Conservation (phyloP, 2,329 filamentous ascomycete species). For the Aspergillus novoparasiticus region DNA sequence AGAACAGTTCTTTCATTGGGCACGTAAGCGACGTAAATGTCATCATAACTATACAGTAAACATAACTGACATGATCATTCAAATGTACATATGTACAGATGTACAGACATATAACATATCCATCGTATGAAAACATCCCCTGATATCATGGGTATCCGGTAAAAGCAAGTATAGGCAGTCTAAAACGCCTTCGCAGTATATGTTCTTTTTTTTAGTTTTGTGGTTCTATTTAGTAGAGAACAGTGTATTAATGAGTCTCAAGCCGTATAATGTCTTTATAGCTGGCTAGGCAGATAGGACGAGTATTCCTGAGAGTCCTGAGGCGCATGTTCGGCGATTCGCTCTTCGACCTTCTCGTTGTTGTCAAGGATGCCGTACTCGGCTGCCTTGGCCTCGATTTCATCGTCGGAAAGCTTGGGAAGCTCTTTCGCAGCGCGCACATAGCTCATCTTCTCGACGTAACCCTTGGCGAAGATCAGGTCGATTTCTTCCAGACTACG, state of each 20-base stretch:
- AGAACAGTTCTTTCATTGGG: too few relatives aligned
- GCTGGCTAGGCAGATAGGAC: constrained; percentile 10
- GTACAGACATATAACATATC: background rate
- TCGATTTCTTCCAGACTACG: constrained; percentile 38
- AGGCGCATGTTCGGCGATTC: constrained; percentile 8
- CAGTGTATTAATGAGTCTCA: background rate
- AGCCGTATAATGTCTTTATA: background rate
- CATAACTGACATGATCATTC: background rate
- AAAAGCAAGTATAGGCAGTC: background rate
- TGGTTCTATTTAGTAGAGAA: background rate
- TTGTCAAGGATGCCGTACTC: constrained; percentile 10
- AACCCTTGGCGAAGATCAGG: constrained; percentile 36
- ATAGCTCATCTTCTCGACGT: constrained; percentile 15
- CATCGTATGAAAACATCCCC: background rate
- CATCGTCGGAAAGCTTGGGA: constrained; percentile 11
- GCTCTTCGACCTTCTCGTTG: constrained; percentile 14
- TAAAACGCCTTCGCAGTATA: background rate
- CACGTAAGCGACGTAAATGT: background rate
- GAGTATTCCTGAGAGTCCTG: constrained; percentile 8
- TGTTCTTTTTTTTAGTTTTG: background rate
- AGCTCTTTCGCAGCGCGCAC: constrained; percentile 14
- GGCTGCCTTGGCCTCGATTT: constrained; percentile 15
- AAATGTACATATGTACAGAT: background rate
- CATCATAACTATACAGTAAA: background rate
- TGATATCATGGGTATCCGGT: background rate